These are phyloP conservation scores for Leishmania braziliensis DNA, from an alignment of 208 protist species.

Conservation along the genomic window DNA sequence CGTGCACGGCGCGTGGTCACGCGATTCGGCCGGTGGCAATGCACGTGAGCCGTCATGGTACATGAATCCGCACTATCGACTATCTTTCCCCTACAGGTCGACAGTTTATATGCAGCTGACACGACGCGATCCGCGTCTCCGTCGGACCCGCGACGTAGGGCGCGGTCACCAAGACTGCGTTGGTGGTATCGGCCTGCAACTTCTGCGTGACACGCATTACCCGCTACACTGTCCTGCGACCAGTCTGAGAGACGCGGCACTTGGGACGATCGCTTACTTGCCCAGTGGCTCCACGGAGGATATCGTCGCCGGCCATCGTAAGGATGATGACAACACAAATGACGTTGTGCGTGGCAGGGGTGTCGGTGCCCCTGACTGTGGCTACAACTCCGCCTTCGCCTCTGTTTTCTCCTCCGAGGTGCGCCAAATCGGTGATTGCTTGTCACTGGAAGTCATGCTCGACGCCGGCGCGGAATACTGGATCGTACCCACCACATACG, in stretches of 20 bases:
- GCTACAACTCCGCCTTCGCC: background rate
- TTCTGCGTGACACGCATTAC: conserved; percentile 64
- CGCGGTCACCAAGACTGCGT: conserved; percentile 20
- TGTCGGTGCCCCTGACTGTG: background rate
- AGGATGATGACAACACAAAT: background rate
- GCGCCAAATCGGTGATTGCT: conserved; percentile 48
- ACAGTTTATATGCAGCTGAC: conserved; percentile 65
- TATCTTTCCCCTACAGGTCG: conserved; percentile 45
- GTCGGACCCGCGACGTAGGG: background rate
- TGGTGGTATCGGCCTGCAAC: conserved; percentile 65
- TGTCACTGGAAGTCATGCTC: conserved; percentile 69
- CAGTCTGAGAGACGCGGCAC: background rate
- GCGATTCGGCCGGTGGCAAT: conserved; percentile 55
- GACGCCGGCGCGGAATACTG: conserved; percentile 69
- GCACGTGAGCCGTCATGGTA: conserved; percentile 54
- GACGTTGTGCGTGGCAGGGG: background rate
- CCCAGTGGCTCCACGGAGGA: background rate
- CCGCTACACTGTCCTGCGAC: conserved; percentile 41
- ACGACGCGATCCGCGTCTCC: conserved; percentile 66
- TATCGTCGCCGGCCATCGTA: background rate
- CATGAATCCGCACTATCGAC: conserved; percentile 77
- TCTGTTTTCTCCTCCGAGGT: conserved; percentile 43
- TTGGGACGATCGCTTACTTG: background rate
- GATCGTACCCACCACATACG: conserved; percentile 75
- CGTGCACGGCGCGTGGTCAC: conserved; percentile 63